Evolutionary conservation across 208 protist species (phyloP).

Genomic region (Crithidia brevicula): DNA sequence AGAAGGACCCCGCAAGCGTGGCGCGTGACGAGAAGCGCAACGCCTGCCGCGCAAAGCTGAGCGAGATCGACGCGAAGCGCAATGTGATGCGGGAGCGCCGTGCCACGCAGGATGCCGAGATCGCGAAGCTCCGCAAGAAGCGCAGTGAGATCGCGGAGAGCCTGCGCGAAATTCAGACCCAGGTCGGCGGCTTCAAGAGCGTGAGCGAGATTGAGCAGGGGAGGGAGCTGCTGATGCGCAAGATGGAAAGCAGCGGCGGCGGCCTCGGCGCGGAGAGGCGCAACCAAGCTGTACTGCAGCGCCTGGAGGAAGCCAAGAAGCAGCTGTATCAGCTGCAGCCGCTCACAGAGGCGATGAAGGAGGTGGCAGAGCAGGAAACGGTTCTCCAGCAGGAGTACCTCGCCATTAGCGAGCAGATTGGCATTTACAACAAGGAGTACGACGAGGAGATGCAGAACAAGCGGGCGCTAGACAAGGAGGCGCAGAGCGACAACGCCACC

Average conservation of each 20-base stretch:
- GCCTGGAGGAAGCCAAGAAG: conserved; percentile 76
- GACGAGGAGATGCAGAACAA: conserved; percentile 58
- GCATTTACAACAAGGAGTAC: conserved; percentile 64
- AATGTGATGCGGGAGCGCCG: conserved; percentile 58
- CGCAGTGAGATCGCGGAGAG: conserved; percentile 51
- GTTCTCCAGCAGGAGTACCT: conserved; percentile 75
- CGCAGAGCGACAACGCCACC: conserved; percentile 34
- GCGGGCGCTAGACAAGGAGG: conserved; percentile 56
- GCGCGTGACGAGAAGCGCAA: conserved; percentile 44
- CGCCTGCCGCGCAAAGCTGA: conserved; percentile 46
- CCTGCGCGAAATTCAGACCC: conserved; percentile 51
- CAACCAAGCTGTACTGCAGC: conserved; percentile 49
- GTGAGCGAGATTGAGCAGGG: conserved; percentile 75
- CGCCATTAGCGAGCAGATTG: conserved; percentile 79
- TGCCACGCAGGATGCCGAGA: conserved; percentile 61
- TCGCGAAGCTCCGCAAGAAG: conserved; percentile 58
- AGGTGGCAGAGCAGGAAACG: conserved; percentile 67
- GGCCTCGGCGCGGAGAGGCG: conserved; percentile 63
- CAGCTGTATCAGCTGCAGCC: conserved; percentile 73
- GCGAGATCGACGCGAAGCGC: conserved; percentile 57
- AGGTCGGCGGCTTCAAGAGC: conserved; percentile 69
- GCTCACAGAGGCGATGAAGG: conserved; percentile 61
- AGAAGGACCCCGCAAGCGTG: conserved; percentile 38
- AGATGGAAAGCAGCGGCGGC: conserved; percentile 84
- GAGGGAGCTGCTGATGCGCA: conserved; percentile 64